These are phyloP conservation scores for Exserohilum rostratum DNA, from an alignment of 2,329 filamentous ascomycete genomes.

Conservation along the genomic window DNA sequence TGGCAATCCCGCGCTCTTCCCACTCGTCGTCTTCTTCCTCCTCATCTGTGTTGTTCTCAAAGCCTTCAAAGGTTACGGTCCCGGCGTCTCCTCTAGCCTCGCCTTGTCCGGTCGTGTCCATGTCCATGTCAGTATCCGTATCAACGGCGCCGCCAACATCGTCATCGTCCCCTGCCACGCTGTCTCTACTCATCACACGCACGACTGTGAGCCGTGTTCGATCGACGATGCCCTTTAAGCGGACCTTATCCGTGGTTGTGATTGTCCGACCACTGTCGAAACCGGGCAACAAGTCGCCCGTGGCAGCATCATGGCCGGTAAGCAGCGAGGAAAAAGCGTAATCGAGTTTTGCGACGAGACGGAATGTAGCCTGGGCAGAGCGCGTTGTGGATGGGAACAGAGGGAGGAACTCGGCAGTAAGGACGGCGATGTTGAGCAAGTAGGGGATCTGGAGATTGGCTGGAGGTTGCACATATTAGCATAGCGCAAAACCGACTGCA, in stretches of 20 bases:
- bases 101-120: constrained; percentile 39
- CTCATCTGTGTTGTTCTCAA: constrained; percentile 52
- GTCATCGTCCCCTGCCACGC: constrained; percentile 49
- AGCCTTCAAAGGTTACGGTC: constrained; percentile 38
- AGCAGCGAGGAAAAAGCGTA: constrained; percentile 80
- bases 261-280: constrained; percentile 68
- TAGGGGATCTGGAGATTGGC: constrained; percentile 83
- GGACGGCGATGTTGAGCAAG: constrained; percentile 75
- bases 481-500: background rate
- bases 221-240: constrained; percentile 81
- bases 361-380: constrained; percentile 70
- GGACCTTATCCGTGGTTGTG: constrained; percentile 86
- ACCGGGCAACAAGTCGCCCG: constrained; percentile 70
- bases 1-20: constrained; percentile 53
- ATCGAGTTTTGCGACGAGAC: constrained; percentile 77
- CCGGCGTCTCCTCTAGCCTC: constrained; percentile 28
- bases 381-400: constrained; percentile 72
- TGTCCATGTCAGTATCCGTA: constrained; percentile 44
- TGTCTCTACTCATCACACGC: constrained; percentile 66
- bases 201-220: constrained; percentile 74
- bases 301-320: constrained; percentile 68
- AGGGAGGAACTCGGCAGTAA: constrained; percentile 73
- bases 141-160: constrained; percentile 27
- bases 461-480: constrained; percentile 42
- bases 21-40: constrained; percentile 53